Evolutionary conservation across 495 filamentous ascomycete genomes (phyloP).

Genomic region (Penicillium coffeae): DNA sequence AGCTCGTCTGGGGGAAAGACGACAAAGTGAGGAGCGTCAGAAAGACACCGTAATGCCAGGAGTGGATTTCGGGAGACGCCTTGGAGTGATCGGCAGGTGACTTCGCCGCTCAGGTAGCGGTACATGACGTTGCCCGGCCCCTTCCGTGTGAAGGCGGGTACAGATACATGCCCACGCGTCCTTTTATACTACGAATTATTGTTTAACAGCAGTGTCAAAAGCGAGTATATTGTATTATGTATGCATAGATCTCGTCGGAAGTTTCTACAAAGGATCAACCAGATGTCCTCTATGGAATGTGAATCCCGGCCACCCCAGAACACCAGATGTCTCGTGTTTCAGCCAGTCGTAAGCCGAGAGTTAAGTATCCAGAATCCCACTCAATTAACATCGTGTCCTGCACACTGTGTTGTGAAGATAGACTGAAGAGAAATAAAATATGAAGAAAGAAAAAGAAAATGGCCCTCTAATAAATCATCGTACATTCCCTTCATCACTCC

Average conservation of each 20-base stretch:
- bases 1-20: neutral
- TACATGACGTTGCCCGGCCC: conserved; percentile 18
- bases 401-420: conserved; percentile 7
- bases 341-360: neutral
- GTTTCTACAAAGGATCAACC: neutral
- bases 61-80: conserved; percentile 10
- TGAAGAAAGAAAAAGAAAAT: too few species aligned
- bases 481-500: conserved; percentile 20
- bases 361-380: neutral
- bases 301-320: neutral
- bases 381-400: neutral
- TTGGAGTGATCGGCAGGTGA: conserved; percentile 24
- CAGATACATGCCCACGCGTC: conserved; percentile 5
- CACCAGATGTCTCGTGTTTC: neutral
- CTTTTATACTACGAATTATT: neutral
- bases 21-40: neutral
- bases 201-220: neutral
- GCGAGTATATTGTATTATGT: neutral
- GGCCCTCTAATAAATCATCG: conserved; percentile 1
- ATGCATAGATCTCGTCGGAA: neutral
- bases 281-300: neutral
- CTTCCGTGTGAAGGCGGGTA: conserved; percentile 7
- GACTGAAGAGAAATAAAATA: conserved; percentile 4
- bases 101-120: conserved; percentile 24
- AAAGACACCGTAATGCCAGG: neutral